Percentiles rank a stretch among this genome's conserved stretches.
These are phyloP conservation scores for Saccharomycopsis babjevae DNA, from an alignment of 805 yeast species.

Conservation along the genomic window DNA sequence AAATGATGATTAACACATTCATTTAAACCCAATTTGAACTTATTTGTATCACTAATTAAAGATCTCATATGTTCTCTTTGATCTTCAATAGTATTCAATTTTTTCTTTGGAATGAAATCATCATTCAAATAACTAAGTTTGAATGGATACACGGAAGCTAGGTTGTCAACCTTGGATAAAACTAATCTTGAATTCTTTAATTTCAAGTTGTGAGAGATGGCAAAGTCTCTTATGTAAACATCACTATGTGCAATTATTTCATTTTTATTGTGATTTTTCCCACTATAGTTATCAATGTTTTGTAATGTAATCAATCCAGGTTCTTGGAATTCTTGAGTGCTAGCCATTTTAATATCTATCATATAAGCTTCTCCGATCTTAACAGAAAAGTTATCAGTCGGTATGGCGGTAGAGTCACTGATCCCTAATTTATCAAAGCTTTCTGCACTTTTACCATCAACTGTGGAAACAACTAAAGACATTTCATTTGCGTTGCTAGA, in stretches of 20 bases:
- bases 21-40: slow-evolving; percentile 62
- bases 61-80: slow-evolving; percentile 29
- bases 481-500: background rate
- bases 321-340: slow-evolving; percentile 42
- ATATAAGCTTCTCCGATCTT: slow-evolving; percentile 77
- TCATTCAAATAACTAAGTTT: slow-evolving; percentile 65
- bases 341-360: slow-evolving; percentile 74
- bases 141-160: slow-evolving; percentile 83
- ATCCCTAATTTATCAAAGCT: slow-evolving; percentile 21
- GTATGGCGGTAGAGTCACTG: slow-evolving; percentile 47
- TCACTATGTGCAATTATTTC: slow-evolving; percentile 50
- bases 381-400: slow-evolving; percentile 66
- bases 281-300: slow-evolving; percentile 52
- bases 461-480: background rate
- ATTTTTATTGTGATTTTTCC: slow-evolving; percentile 43
- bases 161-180: slow-evolving; percentile 58
- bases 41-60: slow-evolving; percentile 45
- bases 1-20: slow-evolving; percentile 77
- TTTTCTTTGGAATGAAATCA: slow-evolving; percentile 45
- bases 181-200: slow-evolving; percentile 64
- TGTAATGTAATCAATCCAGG: slow-evolving; percentile 63
- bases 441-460: background rate
- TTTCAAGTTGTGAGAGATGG: slow-evolving; percentile 69
- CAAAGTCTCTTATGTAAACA: slow-evolving; percentile 75
- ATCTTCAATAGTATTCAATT: slow-evolving; percentile 22